Base-by-base conservation (phyloP, 371 early-diverging fungal genomes). In the Apophysomyces sp. region DNA sequence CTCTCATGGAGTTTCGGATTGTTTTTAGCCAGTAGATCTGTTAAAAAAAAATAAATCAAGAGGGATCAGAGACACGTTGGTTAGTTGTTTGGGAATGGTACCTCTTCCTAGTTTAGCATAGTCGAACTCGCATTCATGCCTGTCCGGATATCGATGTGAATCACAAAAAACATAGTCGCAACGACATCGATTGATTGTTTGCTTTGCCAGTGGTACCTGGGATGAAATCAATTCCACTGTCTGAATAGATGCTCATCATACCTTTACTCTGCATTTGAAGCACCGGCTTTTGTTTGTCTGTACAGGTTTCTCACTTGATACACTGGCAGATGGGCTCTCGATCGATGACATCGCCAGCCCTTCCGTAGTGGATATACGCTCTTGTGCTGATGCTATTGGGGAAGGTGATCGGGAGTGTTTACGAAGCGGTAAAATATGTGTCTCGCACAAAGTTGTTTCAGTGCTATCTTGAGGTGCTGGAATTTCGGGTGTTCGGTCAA, bases 111-210 rank as follows among this genome's bases (percentile, higher is more conserved):
- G 71, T 58, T 86, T 80, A 61, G 82, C 87, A 77, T 83, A 86
- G 75, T 93, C 93, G 63, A 92, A 83, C 54, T 86, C 84, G 67
- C 93, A 93, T 57, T 89, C 86, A 69, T 93, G 93, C 57, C 87
- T 83, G 59, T 88, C 85, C 24, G 90, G 89, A 58, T 83, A 86
- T 58, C 87, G 88, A 75, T 93, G 93, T 26, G 81, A 72, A 63
- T 93, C 93, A 67, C 93, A 93, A 67, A 86, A 93, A 32, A 92
- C 85, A 67, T 87, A 89, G 54, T 84, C 80, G 67, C 93, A 93
- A 55, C 89, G 84, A 71, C 93, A 93, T 73, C 86, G 89, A 79
- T 92, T 92, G 57, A 84, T 86, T 7, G 88, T 83, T 77, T 93
- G 93, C 74, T 93, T 93, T 55, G 88, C 91, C 41, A 92, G 76